Evolutionary conservation across 805 yeast genomes (phyloP), one percentile per base, ranked within the genome.

Genomic region (Saccharomycodes ludwigii): DNA sequence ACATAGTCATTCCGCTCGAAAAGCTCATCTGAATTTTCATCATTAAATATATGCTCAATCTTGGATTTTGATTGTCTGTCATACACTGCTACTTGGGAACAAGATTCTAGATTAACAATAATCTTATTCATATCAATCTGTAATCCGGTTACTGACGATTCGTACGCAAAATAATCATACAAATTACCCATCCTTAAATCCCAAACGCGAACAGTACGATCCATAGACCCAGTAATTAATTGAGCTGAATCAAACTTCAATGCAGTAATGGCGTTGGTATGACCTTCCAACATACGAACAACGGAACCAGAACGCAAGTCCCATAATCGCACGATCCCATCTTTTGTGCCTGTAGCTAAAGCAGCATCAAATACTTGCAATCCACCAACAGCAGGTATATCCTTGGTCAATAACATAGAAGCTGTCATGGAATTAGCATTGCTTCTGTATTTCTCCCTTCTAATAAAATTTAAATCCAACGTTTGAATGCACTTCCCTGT

Each of bases 311-410:
- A 61, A 44, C 91, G 63, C 38, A 79, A 52, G 54, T 79, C 91
- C 86, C 88, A 79, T 15, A 79, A 55, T 32, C 91, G 56, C 2
- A 79, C 83, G 5, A 73, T 50, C 1, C 88, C 88, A 51, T 79
- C 88, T 12, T 72, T 71, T 0, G 85, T 74, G 31, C 88, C 91
- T 0, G 84, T 71, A 0, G 88, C 88, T 40, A 79, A 55, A 0
- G 86, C 88, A 0, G 83, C 81, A 44, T 76, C 83, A 44, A 63
- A 73, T 36, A 79, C 73, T 49, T 79, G 86, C 21, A 79, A 48
- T 0, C 81, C 76, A 1, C 81, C 77, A 27, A 78, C 68, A 37
- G 71, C 68, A 3, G 72, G 71, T 18, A 38, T 34, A 14, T 42
- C 40, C 14, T 38, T 35, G 6, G 38, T 24, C 6, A 40, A 23